These are phyloP conservation scores for Kalmusia sp. DNA, from an alignment of 2,329 filamentous ascomycete genomes.

Conservation along the genomic window DNA sequence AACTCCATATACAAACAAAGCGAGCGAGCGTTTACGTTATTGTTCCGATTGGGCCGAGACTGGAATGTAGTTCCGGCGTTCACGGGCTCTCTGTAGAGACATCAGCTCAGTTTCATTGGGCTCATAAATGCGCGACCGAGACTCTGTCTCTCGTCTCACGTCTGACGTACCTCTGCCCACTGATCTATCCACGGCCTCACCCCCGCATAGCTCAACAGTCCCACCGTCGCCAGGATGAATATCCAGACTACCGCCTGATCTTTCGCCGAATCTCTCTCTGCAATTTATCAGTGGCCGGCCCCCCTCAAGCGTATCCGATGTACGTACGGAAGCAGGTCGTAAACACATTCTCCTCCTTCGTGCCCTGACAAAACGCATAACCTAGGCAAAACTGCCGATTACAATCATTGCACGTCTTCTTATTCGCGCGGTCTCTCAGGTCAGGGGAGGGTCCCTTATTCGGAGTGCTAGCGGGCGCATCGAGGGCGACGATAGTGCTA, in stretches of 20 bases:
- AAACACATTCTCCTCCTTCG: constrained; percentile 68
- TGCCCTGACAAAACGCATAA: constrained; percentile 67
- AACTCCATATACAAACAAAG: constrained; percentile 6
- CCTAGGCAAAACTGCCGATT: constrained; percentile 71
- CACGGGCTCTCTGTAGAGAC: constrained; percentile 50
- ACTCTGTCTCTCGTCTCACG: not conserved
- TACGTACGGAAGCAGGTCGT: constrained; percentile 70
- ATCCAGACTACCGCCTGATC: constrained; percentile 71
- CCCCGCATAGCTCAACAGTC: constrained; percentile 66
- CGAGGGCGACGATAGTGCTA: constrained; percentile 71
- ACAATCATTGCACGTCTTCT: constrained; percentile 69
- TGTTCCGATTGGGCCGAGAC: constrained; percentile 49
- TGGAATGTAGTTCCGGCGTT: constrained; percentile 60
- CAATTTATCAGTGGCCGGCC: constrained; percentile 10
- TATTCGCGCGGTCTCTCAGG: constrained; percentile 38
- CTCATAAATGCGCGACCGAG: not conserved
- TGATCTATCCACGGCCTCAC: constrained; percentile 66
- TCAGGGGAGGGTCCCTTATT: constrained; percentile 32
- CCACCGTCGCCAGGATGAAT: constrained; percentile 69
- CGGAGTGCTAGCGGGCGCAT: constrained; percentile 48
- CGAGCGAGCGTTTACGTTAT: constrained; percentile 15
- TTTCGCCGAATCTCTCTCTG: constrained; percentile 71
- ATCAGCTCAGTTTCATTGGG: constrained; percentile 6
- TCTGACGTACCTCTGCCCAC: constrained; percentile 58
- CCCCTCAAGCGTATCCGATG: not conserved